phyloP scores from a whole-genome alignment of 176 grass and related monocot species.

The bread wheat (Triticum aestivum) region IWGSC_CS_RefSeq_v2.1 NC_057810.1:125752423-125752922 shows the following conservation, averaged over 20 bases:
- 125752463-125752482: too few species aligned
- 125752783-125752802: not conserved
- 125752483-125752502: too few species aligned
- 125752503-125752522: too few species aligned
- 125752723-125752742: not conserved
- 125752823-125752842: conserved; percentile 6
- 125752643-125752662: not conserved
- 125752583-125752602: too few species aligned
- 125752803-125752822: conserved; percentile 3
- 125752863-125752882: not conserved
- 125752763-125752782: not conserved
- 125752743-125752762: not conserved
- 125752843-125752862: not conserved
- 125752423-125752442: too few species aligned
- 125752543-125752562: not conserved
- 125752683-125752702: too few species aligned
- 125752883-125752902: conserved; percentile 8
- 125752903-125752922: not conserved
- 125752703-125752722: not conserved
- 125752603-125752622: not conserved
- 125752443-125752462: too few species aligned
- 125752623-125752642: not conserved
- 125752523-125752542: too few species aligned
- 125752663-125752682: too few species aligned
- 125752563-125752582: not conserved